Evolutionary conservation across 306 rosid genomes (phyloP).

Genomic region (Vachellia collinsii): DNA sequence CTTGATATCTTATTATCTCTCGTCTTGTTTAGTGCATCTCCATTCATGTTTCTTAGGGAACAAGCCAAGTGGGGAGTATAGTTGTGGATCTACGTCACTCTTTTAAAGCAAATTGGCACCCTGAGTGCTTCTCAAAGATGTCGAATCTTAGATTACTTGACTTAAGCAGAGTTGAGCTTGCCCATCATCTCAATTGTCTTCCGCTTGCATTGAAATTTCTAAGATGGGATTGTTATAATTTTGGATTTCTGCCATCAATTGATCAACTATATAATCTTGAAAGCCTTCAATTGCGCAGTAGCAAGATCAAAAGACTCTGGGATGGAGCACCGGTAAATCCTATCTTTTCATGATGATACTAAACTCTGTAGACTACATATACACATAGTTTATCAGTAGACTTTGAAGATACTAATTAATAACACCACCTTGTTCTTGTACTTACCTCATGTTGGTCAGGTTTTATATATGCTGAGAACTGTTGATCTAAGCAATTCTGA

Average conservation of each 20-base stretch:
- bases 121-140: conserved; percentile 5
- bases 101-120: background rate
- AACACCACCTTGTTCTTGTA: background rate
- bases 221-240: background rate
- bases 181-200: background rate
- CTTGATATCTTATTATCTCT: background rate
- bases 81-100: background rate
- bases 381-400: background rate
- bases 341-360: background rate
- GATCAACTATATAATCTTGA: background rate
- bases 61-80: background rate
- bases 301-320: conserved; percentile 11
- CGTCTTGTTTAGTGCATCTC: background rate
- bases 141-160: conserved; percentile 4
- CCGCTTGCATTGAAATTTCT: background rate
- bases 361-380: background rate
- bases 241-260: background rate
- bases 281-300: background rate
- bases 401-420: background rate
- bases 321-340: background rate
- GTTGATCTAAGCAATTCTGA: background rate
- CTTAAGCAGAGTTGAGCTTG: background rate
- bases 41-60: background rate
- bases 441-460: background rate
- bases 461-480: background rate